Percentiles rank a stretch among this genome's conserved stretches.
phyloP scores from a whole-genome alignment of 129 eudicot genomes.

The Solidago caesia region DNA sequence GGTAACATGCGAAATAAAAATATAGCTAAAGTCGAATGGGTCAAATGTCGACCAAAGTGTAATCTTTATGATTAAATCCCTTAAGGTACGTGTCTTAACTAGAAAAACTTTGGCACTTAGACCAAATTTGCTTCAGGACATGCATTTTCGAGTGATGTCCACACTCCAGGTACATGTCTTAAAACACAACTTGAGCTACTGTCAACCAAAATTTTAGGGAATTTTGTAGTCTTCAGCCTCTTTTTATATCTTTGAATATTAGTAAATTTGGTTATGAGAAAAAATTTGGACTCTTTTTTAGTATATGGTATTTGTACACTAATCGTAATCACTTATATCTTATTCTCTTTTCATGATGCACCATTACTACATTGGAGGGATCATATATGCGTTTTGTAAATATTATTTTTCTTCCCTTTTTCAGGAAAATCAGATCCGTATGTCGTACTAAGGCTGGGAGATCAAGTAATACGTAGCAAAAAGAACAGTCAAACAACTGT shows the following conservation, averaged over 20 bases:
- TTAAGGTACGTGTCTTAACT: not conserved
- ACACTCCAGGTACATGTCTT: not conserved
- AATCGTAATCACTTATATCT: not conserved
- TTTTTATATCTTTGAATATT: conserved; percentile 3
- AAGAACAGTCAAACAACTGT: conserved; percentile 97
- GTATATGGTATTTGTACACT: not conserved
- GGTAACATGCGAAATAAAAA: not conserved
- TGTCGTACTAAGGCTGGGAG: conserved; percentile 81
- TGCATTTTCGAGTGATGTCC: not conserved
- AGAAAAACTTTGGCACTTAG: too few relatives aligned
- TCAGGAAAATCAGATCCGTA: conserved; percentile 96
- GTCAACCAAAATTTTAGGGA: not conserved
- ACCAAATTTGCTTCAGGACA: not conserved
- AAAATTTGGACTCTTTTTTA: not conserved
- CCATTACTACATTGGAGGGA: too few relatives aligned
- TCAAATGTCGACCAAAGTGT: not conserved
- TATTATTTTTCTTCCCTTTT: conserved; percentile 15
- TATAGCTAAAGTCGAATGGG: not conserved
- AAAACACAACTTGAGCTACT: conserved; percentile 3
- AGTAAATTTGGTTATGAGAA: not conserved
- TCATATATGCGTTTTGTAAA: too few relatives aligned
- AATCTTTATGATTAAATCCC: not conserved
- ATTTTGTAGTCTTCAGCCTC: not conserved
- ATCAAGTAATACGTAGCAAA: conserved; percentile 94
- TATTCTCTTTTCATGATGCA: too few relatives aligned